Evolutionary conservation across 2,329 filamentous ascomycete species (phyloP), one percentile per base, ranked within the genome.

Genomic region (Aspergillus puulaauensis): DNA sequence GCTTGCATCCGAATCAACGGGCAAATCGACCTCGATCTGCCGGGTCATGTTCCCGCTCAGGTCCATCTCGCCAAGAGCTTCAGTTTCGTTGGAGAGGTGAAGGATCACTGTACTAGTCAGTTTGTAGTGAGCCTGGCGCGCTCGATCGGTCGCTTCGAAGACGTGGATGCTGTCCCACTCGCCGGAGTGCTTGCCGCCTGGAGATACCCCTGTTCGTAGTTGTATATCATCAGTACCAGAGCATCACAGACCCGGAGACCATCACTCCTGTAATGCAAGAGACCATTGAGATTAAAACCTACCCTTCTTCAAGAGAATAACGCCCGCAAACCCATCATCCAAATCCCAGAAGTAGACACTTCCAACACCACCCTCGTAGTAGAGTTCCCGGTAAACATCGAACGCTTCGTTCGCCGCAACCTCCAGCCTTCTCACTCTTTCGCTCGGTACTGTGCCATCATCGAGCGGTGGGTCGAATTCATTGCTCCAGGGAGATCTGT

Each of bases 111-210:
- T 99, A 64, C 90, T 96, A 0, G 95, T 99, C 64, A 99, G 87
- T 78, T 97, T 96, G 84, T 99, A 99, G 79, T 97, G 93, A 59
- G 92, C 93, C 65, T 87, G 90, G 63, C 95, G 89, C 64, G 91
- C 92, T 64, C 92, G 89, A 75, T 99, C 95, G 69, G 91, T 91
- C 59, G 93, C 92, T 76, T 99, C 95, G 75, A 99, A 96, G 65
- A 99, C 95, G 80, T 99, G 95, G 73, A 99, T 98, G 64, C 91
- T 96, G 79, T 99, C 95, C 95, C 95, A 99, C 55, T 91, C 88
- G 58, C 92, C 93, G 56, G 90, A 85, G 70, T 85, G 87, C 83
- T 84, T 72, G 80, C 83, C 66, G 82, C 85, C 61, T 82, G 87
- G 56, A 82, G 86, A 66, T 85, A 89, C 70, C 84, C 89, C 93